A percentile compares a stretch with the other conserved stretches of the same genome.
These are phyloP conservation scores for Plasmodium adleri DNA, from an alignment of 169 alveolate genomes.

Conservation along the genomic window DNA sequence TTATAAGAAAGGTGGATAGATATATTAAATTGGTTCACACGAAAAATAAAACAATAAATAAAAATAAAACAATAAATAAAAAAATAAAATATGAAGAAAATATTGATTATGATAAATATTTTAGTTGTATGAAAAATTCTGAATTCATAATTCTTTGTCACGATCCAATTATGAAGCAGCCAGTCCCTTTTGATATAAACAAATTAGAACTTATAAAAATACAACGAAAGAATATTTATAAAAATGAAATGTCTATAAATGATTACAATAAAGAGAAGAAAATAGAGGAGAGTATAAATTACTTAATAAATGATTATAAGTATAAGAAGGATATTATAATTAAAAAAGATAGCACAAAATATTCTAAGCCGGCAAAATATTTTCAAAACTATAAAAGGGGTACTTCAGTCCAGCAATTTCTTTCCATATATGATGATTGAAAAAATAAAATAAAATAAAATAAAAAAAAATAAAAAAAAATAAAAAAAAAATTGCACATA, in stretches of 20 bases:
- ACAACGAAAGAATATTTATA: neutral
- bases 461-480: neutral
- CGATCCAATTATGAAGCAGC: constrained; percentile 12
- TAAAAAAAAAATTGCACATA: neutral
- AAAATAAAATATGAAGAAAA: no score
- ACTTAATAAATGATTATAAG: constrained; percentile 52
- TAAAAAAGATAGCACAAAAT: constrained; percentile 2
- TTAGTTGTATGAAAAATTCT: no score
- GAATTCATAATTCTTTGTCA: constrained; percentile 1
- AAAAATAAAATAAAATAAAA: neutral
- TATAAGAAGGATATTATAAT: constrained; percentile 20
- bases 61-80: no score
- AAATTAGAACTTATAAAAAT: neutral
- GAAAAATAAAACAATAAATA: neutral
- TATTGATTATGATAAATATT: no score
- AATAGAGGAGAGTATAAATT: constrained; percentile 15
- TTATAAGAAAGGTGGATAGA: constrained; percentile 5
- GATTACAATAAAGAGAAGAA: neutral
- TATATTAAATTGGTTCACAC: neutral
- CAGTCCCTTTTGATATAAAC: constrained; percentile 9
- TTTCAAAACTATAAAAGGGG: constrained; percentile 33
- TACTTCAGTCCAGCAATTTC: constrained; percentile 1
- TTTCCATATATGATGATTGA: constrained; percentile 10
- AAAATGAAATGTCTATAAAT: neutral
- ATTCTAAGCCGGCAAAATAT: constrained; percentile 34